phyloP scores from a whole-genome alignment of 2,329 filamentous ascomycete species.

The Seiridium unicorne region DNA sequence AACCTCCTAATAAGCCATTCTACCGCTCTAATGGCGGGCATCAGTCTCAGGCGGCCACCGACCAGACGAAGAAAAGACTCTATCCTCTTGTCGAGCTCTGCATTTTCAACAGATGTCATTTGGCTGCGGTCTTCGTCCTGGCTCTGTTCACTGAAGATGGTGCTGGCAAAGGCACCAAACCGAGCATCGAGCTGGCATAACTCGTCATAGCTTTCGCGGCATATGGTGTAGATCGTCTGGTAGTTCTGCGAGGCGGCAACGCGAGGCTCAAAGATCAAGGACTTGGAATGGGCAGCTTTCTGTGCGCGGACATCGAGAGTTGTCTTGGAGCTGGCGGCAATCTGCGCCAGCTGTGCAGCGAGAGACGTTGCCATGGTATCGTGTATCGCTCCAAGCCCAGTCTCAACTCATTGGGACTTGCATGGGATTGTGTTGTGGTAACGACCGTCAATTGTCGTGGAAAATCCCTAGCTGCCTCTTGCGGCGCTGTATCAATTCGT shows the following conservation, averaged over 20 bases:
- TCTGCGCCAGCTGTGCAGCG: slow-evolving; percentile 88
- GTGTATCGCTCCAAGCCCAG: not conserved
- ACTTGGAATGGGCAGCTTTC: slow-evolving; percentile 88
- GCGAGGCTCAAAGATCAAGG: slow-evolving; percentile 85
- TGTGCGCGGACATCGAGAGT: slow-evolving; percentile 92
- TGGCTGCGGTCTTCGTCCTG: slow-evolving; percentile 83
- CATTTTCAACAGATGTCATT: slow-evolving; percentile 79
- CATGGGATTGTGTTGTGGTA: not conserved
- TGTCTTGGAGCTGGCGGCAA: slow-evolving; percentile 85
- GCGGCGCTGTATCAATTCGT: not conserved
- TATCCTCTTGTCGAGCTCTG: slow-evolving; percentile 73
- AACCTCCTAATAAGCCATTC: slow-evolving; percentile 96
- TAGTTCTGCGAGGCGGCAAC: slow-evolving; percentile 87
- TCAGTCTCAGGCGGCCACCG: slow-evolving; percentile 74
- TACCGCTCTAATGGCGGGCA: slow-evolving; percentile 83
- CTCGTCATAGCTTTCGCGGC: slow-evolving; percentile 86
- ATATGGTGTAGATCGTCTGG: slow-evolving; percentile 83
- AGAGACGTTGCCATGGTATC: slow-evolving; percentile 76
- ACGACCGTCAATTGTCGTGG: not conserved
- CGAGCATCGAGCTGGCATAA: slow-evolving; percentile 82
- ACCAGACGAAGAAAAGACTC: slow-evolving; percentile 81
- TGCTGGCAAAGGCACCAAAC: slow-evolving; percentile 71
- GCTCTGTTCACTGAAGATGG: slow-evolving; percentile 91
- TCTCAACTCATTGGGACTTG: not conserved
- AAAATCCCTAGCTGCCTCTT: too few relatives aligned